These are phyloP conservation scores for Flaveria ramosissima DNA, from an alignment of 129 eudicot species.

Conservation along the genomic window DNA sequence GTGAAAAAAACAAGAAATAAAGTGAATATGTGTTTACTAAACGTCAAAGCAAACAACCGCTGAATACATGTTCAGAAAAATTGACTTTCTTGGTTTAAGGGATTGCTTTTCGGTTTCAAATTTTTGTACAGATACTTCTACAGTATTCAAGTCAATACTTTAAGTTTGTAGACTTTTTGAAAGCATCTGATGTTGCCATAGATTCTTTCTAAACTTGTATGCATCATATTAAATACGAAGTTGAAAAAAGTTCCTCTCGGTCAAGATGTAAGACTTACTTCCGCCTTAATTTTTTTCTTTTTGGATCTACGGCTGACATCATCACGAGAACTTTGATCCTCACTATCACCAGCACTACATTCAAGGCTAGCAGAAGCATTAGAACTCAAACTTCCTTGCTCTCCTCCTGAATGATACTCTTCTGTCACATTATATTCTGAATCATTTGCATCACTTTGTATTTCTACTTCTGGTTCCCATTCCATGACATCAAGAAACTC, in stretches of 20 bases:
- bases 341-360: conserved; percentile 62
- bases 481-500: conserved; percentile 91
- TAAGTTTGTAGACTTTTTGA: conserved; percentile 4
- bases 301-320: conserved; percentile 67
- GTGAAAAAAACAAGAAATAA: neutral
- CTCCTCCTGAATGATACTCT: conserved; percentile 69
- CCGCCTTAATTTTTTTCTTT: conserved; percentile 69
- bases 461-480: conserved; percentile 91
- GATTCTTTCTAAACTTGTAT: conserved; percentile 14
- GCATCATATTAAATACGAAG: conserved; percentile 8
- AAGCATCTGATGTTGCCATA: conserved; percentile 1
- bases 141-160: neutral
- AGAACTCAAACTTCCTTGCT: conserved; percentile 59
- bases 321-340: conserved; percentile 51
- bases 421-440: conserved; percentile 83
- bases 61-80: neutral
- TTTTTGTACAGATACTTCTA: neutral
- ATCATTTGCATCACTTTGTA: conserved; percentile 84
- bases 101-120: neutral
- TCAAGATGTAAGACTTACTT: conserved; percentile 38
- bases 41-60: too few species aligned
- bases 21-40: neutral
- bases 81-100: neutral
- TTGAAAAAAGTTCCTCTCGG: neutral
- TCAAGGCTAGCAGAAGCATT: conserved; percentile 59